Evolutionary conservation across 352 stramenopile species (phyloP).

Genomic region (Detonula confervacea): DNA sequence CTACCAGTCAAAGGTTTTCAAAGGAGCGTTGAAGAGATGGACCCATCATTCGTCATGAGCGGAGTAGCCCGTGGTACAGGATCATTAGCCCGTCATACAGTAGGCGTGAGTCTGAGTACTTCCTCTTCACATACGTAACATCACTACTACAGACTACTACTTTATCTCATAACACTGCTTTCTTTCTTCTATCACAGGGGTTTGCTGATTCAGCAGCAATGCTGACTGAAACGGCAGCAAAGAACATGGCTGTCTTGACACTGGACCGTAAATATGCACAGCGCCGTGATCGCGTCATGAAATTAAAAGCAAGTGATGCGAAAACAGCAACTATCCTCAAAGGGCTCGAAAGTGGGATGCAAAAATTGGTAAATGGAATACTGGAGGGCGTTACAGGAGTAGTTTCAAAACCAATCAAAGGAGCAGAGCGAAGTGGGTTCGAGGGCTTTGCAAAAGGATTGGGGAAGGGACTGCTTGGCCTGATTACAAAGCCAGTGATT

Average conservation of each 20-base stretch:
- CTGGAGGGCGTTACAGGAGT: conserved; percentile 85
- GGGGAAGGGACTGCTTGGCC: conserved; percentile 85
- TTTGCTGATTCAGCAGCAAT: conserved; percentile 85
- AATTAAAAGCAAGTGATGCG: conserved; percentile 52
- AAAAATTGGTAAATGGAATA: conserved; percentile 80
- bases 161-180: background rate
- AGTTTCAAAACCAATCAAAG: conserved; percentile 81
- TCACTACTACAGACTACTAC: no score
- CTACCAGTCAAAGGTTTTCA: conserved; percentile 86
- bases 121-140: background rate
- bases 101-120: conserved; percentile 65
- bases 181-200: conserved; percentile 31
- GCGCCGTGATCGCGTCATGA: conserved; percentile 74
- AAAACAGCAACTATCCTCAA: conserved; percentile 65
- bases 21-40: conserved; percentile 81
- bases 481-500: conserved; percentile 89
- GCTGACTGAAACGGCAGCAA: conserved; percentile 84
- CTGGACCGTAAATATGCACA: conserved; percentile 86
- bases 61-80: conserved; percentile 84
- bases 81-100: conserved; percentile 83
- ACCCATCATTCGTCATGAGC: conserved; percentile 82
- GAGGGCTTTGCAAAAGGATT: conserved; percentile 87
- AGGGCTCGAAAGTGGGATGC: conserved; percentile 78
- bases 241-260: conserved; percentile 86
- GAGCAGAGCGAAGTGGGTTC: conserved; percentile 82